A percentile compares a stretch with the other conserved stretches of the same genome.
These are phyloP conservation scores for Flaveria brownii DNA, from an alignment of 129 eudicot species.

Conservation along the genomic window DNA sequence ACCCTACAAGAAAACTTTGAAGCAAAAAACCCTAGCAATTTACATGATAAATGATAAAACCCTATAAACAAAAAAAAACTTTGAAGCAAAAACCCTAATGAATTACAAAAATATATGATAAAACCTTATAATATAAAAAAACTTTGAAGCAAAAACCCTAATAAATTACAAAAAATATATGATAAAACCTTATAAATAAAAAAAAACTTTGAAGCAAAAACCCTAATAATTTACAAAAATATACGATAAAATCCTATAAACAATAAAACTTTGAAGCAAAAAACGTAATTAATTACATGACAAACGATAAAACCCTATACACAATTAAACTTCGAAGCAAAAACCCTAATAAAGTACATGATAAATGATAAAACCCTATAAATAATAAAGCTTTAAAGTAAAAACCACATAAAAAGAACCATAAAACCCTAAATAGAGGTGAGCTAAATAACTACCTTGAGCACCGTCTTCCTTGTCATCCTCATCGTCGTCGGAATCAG, in stretches of 20 bases:
- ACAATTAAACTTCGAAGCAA: too few species aligned
- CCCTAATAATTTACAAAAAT: too few species aligned
- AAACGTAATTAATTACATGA: too few species aligned
- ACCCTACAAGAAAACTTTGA: too few species aligned
- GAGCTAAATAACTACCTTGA: constrained; percentile 17
- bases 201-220: too few species aligned
- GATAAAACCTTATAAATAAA: neutral
- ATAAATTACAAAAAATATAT: neutral
- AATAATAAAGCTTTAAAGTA: too few species aligned
- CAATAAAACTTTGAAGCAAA: too few species aligned
- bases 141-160: neutral
- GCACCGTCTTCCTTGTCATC: constrained; percentile 44
- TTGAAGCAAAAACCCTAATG: neutral
- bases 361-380: neutral
- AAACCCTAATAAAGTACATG: neutral
- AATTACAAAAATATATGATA: too few species aligned
- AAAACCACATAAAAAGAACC: neutral
- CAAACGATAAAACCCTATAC: too few species aligned
- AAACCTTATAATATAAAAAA: neutral
- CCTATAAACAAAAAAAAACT: too few species aligned
- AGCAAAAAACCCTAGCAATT: too few species aligned
- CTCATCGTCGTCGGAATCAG: constrained; percentile 50
- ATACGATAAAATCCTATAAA: too few species aligned
- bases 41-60: neutral
- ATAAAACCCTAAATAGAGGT: neutral